phyloP scores from a whole-genome alignment of 1,284 basidiomycete species.

The Athelia psychrophila region DNA sequence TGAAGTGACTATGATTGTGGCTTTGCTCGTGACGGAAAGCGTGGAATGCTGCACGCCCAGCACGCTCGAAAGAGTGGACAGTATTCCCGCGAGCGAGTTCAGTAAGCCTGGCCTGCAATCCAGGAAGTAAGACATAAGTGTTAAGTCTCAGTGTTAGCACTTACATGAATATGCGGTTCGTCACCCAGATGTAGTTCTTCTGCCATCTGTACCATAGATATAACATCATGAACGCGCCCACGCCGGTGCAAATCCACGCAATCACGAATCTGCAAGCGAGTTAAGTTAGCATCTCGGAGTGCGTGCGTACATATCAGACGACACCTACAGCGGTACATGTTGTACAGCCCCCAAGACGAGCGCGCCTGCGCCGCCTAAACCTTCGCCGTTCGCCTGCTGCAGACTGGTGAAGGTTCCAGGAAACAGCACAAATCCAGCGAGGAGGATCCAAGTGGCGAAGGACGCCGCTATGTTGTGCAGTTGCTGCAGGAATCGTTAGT shows the following conservation, averaged over 20 bases:
- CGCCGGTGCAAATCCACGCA: constrained; percentile 49
- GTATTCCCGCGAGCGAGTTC: constrained; percentile 50
- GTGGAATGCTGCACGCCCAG: constrained; percentile 45
- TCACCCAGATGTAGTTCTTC: constrained; percentile 59
- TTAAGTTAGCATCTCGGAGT: constrained; percentile 5
- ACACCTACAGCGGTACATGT: too few species aligned
- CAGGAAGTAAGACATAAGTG: background rate
- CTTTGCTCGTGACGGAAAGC: constrained; percentile 36
- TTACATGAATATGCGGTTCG: constrained; percentile 54
- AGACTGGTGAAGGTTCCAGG: constrained; percentile 55
- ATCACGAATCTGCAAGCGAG: constrained; percentile 39
- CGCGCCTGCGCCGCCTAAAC: constrained; percentile 19
- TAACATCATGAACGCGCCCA: constrained; percentile 49
- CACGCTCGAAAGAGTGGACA: constrained; percentile 49
- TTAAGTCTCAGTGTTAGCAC: constrained; percentile 18
- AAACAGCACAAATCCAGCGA: constrained; percentile 58
- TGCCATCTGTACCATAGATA: constrained; percentile 60
- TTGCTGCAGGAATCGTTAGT: too few species aligned
- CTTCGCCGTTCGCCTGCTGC: constrained; percentile 24
- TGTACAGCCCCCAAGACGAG: constrained; percentile 33
- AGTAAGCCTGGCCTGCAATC: constrained; percentile 44
- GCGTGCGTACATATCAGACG: too few species aligned
- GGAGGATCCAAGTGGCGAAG: constrained; percentile 57
- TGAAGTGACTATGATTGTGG: constrained; percentile 46
- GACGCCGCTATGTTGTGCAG: constrained; percentile 42